Conservation (phyloP, 192 early-diverging fungal genomes). For the Ambispora gerdemannii region DNA sequence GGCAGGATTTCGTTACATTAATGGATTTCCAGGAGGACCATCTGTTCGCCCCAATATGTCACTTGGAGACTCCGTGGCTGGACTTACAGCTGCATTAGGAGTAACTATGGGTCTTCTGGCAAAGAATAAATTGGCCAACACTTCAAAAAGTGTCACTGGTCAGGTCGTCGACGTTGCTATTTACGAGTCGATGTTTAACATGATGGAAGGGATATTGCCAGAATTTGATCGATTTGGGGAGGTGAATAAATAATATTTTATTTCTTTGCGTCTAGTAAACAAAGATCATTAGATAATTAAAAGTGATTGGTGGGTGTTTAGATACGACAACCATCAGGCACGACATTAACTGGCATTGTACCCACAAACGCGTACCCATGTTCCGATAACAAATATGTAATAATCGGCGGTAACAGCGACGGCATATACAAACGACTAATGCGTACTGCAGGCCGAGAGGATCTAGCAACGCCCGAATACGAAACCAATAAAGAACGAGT, state of each 20-base stretch:
- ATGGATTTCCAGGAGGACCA: constrained; percentile 41
- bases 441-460: constrained; percentile 40
- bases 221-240: constrained; percentile 48
- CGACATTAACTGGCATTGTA: constrained; percentile 51
- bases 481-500: constrained; percentile 46
- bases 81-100: constrained; percentile 47
- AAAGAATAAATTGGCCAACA: constrained; percentile 34
- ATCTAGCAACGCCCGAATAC: constrained; percentile 44
- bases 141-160: constrained; percentile 25
- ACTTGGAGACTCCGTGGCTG: constrained; percentile 50
- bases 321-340: constrained; percentile 52
- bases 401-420: constrained; percentile 53
- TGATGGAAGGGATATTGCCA: constrained; percentile 50
- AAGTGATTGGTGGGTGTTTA: neutral
- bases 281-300: neutral
- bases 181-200: constrained; percentile 47
- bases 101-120: constrained; percentile 38
- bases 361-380: constrained; percentile 48
- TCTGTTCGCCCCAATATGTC: constrained; percentile 53
- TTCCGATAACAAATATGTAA: constrained; percentile 46
- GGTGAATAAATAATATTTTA: constrained; percentile 18
- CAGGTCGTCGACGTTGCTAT: constrained; percentile 53
- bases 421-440: constrained; percentile 48
- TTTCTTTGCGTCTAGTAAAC: neutral
- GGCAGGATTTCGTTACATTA: constrained; percentile 46